Conservation (phyloP, 73 alveolate genomes). For the Halteria grandinella region DNA sequence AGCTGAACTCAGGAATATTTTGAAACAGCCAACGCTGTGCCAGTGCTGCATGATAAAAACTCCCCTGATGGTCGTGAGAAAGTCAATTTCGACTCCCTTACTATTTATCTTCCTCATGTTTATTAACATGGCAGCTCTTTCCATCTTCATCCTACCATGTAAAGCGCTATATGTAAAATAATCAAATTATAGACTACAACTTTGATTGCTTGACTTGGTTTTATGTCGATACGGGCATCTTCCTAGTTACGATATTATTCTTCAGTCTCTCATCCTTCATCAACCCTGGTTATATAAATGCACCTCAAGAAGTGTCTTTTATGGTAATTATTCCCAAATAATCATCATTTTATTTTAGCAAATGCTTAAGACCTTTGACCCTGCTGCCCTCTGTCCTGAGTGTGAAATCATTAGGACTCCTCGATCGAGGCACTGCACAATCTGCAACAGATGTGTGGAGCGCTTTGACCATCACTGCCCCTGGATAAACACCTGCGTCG, state of each 20-base stretch:
- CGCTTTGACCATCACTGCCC: constrained; percentile 92
- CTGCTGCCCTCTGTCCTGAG: constrained; percentile 70
- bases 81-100: constrained; percentile 29
- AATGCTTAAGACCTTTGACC: constrained; percentile 50
- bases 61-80: constrained; percentile 33
- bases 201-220: constrained; percentile 22
- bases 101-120: constrained; percentile 2
- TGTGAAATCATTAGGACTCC: constrained; percentile 74
- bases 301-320: constrained; percentile 42
- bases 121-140: neutral
- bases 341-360: constrained; percentile 19
- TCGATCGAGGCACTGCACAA: constrained; percentile 81
- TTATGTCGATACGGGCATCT: neutral
- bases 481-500: constrained; percentile 92
- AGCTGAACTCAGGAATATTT: constrained; percentile 24
- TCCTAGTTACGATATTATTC: constrained; percentile 8
- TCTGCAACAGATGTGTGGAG: constrained; percentile 86
- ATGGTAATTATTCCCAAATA: neutral
- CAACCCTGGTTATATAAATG: constrained; percentile 76
- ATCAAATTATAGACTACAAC: neutral
- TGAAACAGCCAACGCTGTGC: constrained; percentile 55
- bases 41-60: constrained; percentile 53
- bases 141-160: constrained; percentile 47
- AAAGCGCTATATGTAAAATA: neutral
- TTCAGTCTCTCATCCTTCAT: constrained; percentile 24